Percentiles rank a stretch among this genome's conserved stretches.
phyloP scores from a whole-genome alignment of 805 yeast genomes.

The Kodamaea nitidulidarum region DNA sequence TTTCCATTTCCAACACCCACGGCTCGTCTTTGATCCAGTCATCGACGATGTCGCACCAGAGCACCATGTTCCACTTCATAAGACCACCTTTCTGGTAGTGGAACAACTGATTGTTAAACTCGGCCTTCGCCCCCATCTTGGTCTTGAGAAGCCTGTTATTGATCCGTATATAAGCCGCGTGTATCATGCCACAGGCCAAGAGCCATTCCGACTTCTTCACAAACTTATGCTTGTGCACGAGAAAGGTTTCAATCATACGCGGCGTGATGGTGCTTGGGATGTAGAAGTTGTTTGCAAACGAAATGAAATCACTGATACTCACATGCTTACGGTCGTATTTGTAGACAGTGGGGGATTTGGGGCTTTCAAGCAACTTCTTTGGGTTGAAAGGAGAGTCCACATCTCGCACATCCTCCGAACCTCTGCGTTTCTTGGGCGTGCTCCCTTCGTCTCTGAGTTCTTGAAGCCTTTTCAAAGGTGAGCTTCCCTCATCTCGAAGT shows the following conservation, averaged over 20 bases:
- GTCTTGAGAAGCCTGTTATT: slow-evolving; percentile 43
- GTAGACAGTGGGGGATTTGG: slow-evolving; percentile 11
- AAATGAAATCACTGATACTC: slow-evolving; percentile 32
- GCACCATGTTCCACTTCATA: slow-evolving; percentile 44
- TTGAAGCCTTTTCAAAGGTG: slow-evolving; percentile 36
- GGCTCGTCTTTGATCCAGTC: slow-evolving; percentile 52
- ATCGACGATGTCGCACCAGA: slow-evolving; percentile 52
- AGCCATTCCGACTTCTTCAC: slow-evolving; percentile 61
- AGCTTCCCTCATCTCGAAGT: slow-evolving; percentile 18
- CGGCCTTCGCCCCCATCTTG: slow-evolving; percentile 47
- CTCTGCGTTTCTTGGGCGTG: slow-evolving; percentile 11
- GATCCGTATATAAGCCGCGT: slow-evolving; percentile 54
- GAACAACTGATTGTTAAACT: slow-evolving; percentile 49
- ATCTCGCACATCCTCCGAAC: slow-evolving; percentile 14
- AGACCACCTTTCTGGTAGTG: slow-evolving; percentile 52
- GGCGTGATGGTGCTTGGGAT: slow-evolving; percentile 52
- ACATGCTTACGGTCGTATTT: slow-evolving; percentile 22
- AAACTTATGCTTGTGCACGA: slow-evolving; percentile 48
- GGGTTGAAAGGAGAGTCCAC: slow-evolving; percentile 27
- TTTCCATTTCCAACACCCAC: slow-evolving; percentile 59
- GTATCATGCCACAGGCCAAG: slow-evolving; percentile 60
- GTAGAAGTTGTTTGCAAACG: slow-evolving; percentile 60
- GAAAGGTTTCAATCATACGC: slow-evolving; percentile 47
- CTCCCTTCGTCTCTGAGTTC: slow-evolving; percentile 18
- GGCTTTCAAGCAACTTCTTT: slow-evolving; percentile 11